Evolutionary conservation across 768 basidiomycete genomes (phyloP), one percentile per base, ranked within the genome.

Genomic region (Lentinula sp.): DNA sequence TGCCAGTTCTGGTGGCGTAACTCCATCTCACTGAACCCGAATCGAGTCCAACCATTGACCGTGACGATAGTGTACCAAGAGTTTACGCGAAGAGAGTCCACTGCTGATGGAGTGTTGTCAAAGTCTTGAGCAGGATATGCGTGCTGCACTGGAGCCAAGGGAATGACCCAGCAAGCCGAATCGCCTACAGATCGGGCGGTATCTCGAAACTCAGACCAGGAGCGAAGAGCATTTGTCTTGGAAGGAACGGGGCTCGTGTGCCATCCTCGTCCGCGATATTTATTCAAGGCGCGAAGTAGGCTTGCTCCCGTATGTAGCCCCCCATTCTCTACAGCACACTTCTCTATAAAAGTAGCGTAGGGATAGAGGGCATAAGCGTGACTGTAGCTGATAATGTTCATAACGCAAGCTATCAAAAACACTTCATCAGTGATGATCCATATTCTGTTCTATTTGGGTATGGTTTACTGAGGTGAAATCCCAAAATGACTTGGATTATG

Each of bases 391-490:
- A 82, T 78, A 0, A 80, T 59, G 60, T 82, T 82, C 73, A 79
- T 76, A 1, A 78, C 78, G 51, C 71, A 71, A 2, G 78, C 78
- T 78, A 34, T 51, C 50, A 21, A 57, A 18, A 45, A 51, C 3
- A 23, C 7, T 34, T 11, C 2, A 32, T 50, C 46, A 18, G 4
- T 3, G n/a, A 28, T 15, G 39, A 43, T 9, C 40, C 11, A 63
- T 51, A 7, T 56, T 31, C 53, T 45, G 48, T 49, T 28, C 21
- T 10, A 51, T 5, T 23, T 34, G 10, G 21, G 21, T 65, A 23
- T 0, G 11, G 69, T 79, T 31, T 43, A 83, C 81, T 80, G 0
- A 77, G 79, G 59, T 83, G 82, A 57, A 82, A 83, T 6, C 65
- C 64, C 1, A 83, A 58, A n/a, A 84, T 76, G 8, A 68, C 61